phyloP scores from a whole-genome alignment of 2,329 filamentous ascomycete genomes.

The Penicillium capsulatum region DNA sequence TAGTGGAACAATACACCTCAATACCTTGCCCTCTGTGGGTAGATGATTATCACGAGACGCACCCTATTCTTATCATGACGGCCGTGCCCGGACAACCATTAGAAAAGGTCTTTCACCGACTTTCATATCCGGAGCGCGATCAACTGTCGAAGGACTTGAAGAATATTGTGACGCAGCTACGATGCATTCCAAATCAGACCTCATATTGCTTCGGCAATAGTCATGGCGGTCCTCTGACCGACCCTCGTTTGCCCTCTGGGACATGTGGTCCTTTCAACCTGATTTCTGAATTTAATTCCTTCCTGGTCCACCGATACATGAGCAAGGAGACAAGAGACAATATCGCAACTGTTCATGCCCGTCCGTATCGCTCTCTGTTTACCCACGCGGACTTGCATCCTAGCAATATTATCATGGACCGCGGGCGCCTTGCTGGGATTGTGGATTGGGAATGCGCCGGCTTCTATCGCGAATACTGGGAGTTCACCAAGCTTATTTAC shows the following conservation, averaged over 20 bases:
- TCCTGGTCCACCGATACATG: slow-evolving; percentile 5
- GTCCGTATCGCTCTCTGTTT: slow-evolving; percentile 15
- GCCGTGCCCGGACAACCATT: slow-evolving; percentile 7
- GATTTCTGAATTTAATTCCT: slow-evolving; percentile 15
- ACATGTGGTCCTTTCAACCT: slow-evolving; percentile 14
- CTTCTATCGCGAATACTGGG: slow-evolving; percentile 28
- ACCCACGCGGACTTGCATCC: slow-evolving; percentile 18
- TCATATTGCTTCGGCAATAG: slow-evolving; percentile 8
- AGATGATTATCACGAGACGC: slow-evolving; percentile 6
- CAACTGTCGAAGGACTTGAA: slow-evolving; percentile 15
- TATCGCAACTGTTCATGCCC: slow-evolving; percentile 1
- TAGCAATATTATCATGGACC: slow-evolving; percentile 15
- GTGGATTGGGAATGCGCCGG: slow-evolving; percentile 30
- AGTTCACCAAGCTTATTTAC: slow-evolving; percentile 25
- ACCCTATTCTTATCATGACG: background rate
- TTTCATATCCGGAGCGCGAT: slow-evolving; percentile 17
- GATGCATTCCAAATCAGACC: slow-evolving; percentile 13
- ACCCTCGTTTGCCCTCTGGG: slow-evolving; percentile 14
- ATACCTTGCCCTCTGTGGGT: slow-evolving; percentile 8
- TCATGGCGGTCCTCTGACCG: slow-evolving; percentile 10
- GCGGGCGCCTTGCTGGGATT: slow-evolving; percentile 20
- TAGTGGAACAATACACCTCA: slow-evolving; percentile 7
- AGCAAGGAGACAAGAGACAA: slow-evolving; percentile 4
- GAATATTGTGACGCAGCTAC: slow-evolving; percentile 8
- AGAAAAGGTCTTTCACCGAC: slow-evolving; percentile 9